Evolutionary conservation across 345 rosid species (phyloP).

Genomic region (Salix exigua): DNA sequence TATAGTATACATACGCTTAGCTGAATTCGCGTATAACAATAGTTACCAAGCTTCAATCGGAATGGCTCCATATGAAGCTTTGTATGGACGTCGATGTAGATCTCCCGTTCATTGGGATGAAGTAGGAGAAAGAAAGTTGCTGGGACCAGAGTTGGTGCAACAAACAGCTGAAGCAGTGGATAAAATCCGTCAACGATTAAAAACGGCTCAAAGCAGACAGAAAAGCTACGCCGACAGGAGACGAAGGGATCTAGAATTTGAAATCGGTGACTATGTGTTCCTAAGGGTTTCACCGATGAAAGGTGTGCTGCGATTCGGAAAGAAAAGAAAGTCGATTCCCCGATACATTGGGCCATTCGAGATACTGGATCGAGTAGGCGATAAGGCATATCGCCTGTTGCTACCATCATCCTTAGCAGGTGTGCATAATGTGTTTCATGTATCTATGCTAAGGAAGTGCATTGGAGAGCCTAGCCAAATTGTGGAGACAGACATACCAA

Average conservation of each 20-base stretch:
- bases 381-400: background rate
- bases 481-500: background rate
- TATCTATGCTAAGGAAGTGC: background rate
- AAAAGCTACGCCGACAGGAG: background rate
- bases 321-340: background rate
- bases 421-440: background rate
- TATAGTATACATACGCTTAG: too few relatives aligned
- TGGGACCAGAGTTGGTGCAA: too few relatives aligned
- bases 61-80: too few relatives aligned
- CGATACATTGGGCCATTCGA: too few relatives aligned
- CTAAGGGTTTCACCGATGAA: background rate
- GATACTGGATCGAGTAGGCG: too few relatives aligned
- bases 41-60: too few relatives aligned
- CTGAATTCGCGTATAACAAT: background rate
- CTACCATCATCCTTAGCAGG: background rate
- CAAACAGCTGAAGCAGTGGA: too few relatives aligned
- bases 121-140: too few relatives aligned
- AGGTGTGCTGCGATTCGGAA: background rate
- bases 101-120: too few relatives aligned
- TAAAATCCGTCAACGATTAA: background rate
- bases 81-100: too few relatives aligned
- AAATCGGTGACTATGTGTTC: background rate
- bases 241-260: background rate
- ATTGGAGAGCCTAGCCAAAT: background rate
- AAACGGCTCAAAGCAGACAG: background rate